Evolutionary conservation across 805 yeast genomes (phyloP).

Genomic region (Candida ovalis): DNA sequence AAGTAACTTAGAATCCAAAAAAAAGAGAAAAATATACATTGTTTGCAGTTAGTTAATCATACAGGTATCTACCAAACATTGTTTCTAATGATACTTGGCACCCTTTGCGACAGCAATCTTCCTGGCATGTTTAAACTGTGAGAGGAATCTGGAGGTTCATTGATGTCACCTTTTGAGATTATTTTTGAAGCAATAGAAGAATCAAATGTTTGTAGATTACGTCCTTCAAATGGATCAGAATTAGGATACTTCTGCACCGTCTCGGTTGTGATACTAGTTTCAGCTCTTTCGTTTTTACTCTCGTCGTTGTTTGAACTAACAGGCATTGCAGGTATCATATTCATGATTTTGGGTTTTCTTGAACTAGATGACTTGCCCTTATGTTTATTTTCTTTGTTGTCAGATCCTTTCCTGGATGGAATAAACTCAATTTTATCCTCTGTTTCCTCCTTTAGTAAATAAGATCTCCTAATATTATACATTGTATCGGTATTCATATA

Average conservation of each 20-base stretch:
- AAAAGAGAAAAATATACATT: background rate
- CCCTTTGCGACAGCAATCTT: slow-evolving; percentile 10
- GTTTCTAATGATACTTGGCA: background rate
- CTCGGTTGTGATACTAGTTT: slow-evolving; percentile 5
- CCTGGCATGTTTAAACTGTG: slow-evolving; percentile 26
- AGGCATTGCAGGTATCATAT: slow-evolving; percentile 12
- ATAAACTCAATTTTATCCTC: slow-evolving; percentile 16
- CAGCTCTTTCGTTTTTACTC: slow-evolving; percentile 9
- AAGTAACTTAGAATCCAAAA: background rate
- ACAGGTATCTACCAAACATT: background rate
- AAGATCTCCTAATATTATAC: slow-evolving; percentile 18
- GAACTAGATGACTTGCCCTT: slow-evolving; percentile 10
- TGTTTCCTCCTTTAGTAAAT: slow-evolving; percentile 12
- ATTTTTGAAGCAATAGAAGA: slow-evolving; percentile 8
- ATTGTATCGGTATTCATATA: slow-evolving; percentile 21
- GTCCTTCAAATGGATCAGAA: background rate
- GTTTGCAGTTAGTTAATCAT: background rate
- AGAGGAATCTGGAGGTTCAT: slow-evolving; percentile 21
- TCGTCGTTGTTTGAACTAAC: slow-evolving; percentile 8
- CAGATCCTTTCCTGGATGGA: slow-evolving; percentile 13
- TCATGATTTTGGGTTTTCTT: slow-evolving; percentile 15
- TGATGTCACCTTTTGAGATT: slow-evolving; percentile 1
- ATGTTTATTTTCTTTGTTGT: slow-evolving; percentile 17
- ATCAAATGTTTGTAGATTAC: slow-evolving; percentile 13
- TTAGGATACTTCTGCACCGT: background rate